Evolutionary conservation across 2,329 filamentous ascomycete species (phyloP).

Genomic region (Fusarium nanum): DNA sequence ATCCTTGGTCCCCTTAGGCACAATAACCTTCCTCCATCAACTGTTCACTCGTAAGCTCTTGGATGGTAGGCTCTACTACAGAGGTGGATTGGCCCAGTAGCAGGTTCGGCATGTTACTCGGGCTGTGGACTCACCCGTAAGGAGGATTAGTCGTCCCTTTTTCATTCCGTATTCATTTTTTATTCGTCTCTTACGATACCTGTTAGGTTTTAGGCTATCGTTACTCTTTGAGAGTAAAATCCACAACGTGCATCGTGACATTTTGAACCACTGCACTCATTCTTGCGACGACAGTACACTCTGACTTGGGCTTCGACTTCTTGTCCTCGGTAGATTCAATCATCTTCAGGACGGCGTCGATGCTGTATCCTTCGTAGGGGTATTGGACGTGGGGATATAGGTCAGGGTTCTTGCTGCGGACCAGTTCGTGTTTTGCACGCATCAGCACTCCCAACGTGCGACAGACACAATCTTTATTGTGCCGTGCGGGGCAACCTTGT

Average conservation of each 20-base stretch:
- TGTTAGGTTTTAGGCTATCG: no score
- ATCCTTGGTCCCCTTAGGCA: accelerated
- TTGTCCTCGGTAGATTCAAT: no score
- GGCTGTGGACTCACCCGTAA: background rate
- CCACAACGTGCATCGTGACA: no score
- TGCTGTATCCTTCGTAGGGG: background rate
- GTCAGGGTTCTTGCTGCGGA: accelerated
- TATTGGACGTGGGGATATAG: no score
- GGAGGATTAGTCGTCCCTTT: background rate
- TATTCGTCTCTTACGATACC: no score
- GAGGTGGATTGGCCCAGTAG: background rate
- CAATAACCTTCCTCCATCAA: background rate
- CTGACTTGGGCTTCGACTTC: no score
- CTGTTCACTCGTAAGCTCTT: background rate
- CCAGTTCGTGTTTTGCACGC: background rate
- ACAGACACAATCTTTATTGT: no score
- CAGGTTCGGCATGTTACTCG: background rate
- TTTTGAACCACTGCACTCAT: no score
- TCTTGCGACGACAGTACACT: no score
- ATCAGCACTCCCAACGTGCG: background rate
- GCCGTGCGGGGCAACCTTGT: no score
- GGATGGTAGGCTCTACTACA: background rate
- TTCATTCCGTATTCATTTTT: no score
- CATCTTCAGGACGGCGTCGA: accelerated
- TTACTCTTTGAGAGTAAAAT: no score